These are phyloP conservation scores for Cairneyella variabilis DNA, from an alignment of 495 filamentous ascomycete species.

Conservation along the genomic window DNA sequence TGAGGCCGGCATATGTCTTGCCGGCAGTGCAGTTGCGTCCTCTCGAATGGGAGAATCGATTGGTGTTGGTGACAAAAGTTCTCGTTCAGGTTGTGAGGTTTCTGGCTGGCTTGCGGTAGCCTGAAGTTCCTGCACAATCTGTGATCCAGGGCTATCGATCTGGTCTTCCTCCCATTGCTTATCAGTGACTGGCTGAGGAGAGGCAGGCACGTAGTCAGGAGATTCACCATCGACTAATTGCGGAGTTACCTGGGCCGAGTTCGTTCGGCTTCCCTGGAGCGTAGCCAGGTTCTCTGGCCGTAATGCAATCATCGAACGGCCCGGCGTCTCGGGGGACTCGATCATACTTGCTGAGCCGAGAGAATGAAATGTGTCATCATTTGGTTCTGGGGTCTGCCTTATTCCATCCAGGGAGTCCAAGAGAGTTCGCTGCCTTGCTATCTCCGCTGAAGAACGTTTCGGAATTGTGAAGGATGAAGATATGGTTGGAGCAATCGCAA, in stretches of 20 bases:
- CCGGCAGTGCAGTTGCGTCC: not conserved
- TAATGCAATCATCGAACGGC: not conserved
- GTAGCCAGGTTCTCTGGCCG: not conserved
- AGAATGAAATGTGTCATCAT: not conserved
- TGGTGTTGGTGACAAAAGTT: not conserved
- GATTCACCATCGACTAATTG: not conserved
- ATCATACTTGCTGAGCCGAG: not conserved
- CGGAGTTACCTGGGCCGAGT: constrained; percentile 3
- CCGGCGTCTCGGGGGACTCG: not conserved
- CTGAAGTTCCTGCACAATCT: constrained; percentile 13
- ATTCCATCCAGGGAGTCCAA: not conserved
- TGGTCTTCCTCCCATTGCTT: not conserved
- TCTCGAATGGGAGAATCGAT: not conserved
- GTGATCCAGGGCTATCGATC: constrained; percentile 14
- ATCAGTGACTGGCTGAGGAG: not conserved
- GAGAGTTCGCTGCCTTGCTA: not conserved
- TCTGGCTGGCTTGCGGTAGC: constrained; percentile 1
- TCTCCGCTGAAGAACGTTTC: not conserved
- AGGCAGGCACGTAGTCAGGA: constrained; percentile 8
- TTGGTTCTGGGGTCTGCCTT: not conserved
- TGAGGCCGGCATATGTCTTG: not conserved
- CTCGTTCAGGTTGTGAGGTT: not conserved
- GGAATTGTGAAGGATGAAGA: too few relatives aligned
- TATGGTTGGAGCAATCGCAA: too few relatives aligned
- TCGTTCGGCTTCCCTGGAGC: not conserved